phyloP scores from a whole-genome alignment of 2,329 filamentous ascomycete species.

The Aspergillus ochraceoroseus region DNA sequence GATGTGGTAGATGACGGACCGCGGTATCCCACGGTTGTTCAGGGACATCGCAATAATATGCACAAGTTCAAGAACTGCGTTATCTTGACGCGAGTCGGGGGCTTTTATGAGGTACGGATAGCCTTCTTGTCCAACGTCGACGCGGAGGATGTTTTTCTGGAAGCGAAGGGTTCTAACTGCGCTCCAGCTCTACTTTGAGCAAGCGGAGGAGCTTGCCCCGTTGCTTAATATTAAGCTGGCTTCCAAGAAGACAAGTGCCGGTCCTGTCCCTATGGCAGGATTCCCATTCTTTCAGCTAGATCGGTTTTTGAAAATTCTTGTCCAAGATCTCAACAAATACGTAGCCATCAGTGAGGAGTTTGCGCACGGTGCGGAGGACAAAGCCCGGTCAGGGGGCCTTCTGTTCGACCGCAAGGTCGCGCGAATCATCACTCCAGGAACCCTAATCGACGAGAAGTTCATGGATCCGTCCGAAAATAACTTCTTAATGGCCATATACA shows the following conservation, averaged over 20 bases:
- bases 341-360: constrained; percentile 95
- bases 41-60: constrained; percentile 86
- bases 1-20: constrained; percentile 47
- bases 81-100: constrained; percentile 82
- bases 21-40: constrained; percentile 78
- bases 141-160: no score
- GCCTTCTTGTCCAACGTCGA: no score
- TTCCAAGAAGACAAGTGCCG: constrained; percentile 71
- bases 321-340: constrained; percentile 83
- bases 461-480: constrained; percentile 93
- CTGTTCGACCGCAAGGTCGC: constrained; percentile 81
- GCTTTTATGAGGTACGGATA: constrained; percentile 73
- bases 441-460: constrained; percentile 94
- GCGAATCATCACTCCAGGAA: constrained; percentile 88
- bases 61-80: constrained; percentile 85
- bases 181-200: constrained; percentile 78
- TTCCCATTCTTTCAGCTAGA: constrained; percentile 93
- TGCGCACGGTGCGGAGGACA: constrained; percentile 64
- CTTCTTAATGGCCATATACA: constrained; percentile 77
- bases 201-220: constrained; percentile 83
- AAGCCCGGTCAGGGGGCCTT: constrained; percentile 68
- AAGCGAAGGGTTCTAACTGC: no score
- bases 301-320: constrained; percentile 84
- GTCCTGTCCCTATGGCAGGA: constrained; percentile 83
- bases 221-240: constrained; percentile 83